Conservation (phyloP, 2,329 filamentous ascomycete species). For the Talaromyces sp. region DNA sequence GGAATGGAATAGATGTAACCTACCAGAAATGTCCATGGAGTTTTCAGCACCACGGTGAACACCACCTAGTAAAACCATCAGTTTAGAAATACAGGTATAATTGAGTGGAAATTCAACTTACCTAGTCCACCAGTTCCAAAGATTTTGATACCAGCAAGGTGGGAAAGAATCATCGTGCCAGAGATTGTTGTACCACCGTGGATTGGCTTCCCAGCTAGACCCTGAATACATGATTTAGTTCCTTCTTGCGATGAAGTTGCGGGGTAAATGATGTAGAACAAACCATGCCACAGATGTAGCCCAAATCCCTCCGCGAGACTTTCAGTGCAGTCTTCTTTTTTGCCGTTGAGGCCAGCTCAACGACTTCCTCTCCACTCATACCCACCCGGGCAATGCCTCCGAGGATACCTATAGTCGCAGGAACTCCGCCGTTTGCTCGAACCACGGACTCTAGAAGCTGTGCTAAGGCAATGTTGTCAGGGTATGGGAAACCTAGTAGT, state of each 20-base stretch:
- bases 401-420: conserved; percentile 87
- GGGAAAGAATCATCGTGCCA: conserved; percentile 87
- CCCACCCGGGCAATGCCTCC: conserved; percentile 83
- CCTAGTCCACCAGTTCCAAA: conserved; percentile 92
- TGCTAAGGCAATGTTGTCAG: conserved; percentile 75
- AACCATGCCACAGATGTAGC: conserved; percentile 77
- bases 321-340: conserved; percentile 72
- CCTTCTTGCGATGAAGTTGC: background rate
- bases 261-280: conserved; percentile 26
- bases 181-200: conserved; percentile 93
- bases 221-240: conserved; percentile 45
- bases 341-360: conserved; percentile 67
- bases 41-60: conserved; percentile 87
- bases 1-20: background rate
- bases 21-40: conserved; percentile 82
- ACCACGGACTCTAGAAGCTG: conserved; percentile 79
- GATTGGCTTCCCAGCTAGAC: conserved; percentile 66
- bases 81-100: conserved; percentile 15
- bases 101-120: conserved; percentile 19
- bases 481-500: conserved; percentile 66
- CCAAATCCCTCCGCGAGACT: conserved; percentile 83
- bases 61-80: conserved; percentile 56
- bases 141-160: conserved; percentile 83
- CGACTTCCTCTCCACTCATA: conserved; percentile 70
- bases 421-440: conserved; percentile 77